Conservation (phyloP, 805 yeast genomes). For the Pichia californica region DNA sequence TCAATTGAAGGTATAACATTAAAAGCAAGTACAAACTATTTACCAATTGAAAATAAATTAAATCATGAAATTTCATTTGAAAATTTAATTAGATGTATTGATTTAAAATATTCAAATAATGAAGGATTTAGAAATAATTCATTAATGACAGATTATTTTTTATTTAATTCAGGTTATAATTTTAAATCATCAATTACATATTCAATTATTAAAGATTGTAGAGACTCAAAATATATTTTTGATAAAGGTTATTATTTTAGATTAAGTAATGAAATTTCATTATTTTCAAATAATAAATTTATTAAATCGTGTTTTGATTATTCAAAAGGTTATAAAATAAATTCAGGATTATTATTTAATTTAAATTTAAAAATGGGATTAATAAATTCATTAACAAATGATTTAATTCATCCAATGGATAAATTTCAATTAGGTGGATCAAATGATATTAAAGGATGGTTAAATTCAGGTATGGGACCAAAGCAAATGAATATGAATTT, state of each 20-base stretch:
- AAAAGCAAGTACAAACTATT: constrained; percentile 33
- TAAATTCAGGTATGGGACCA: constrained; percentile 49
- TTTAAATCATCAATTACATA: constrained; percentile 40
- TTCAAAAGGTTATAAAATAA: constrained; percentile 28
- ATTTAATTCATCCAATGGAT: constrained; percentile 38
- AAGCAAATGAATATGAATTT: constrained; percentile 41
- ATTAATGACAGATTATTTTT: constrained; percentile 26
- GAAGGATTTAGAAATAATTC: constrained; percentile 24
- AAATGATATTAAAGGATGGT: constrained; percentile 49
- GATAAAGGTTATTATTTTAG: constrained; percentile 34
- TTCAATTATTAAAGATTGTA: constrained; percentile 36
- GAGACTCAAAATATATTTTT: constrained; percentile 40
- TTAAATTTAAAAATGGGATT: constrained; percentile 24
- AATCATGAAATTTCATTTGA: constrained; percentile 47
- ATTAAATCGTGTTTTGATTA: constrained; percentile 38
- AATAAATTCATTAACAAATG: constrained; percentile 14
- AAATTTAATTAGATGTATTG: constrained; percentile 36
- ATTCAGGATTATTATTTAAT: constrained; percentile 17
- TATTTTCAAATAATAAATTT: constrained; percentile 28
- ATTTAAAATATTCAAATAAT: constrained; percentile 13
- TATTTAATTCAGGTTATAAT: constrained; percentile 38
- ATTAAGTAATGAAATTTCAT: constrained; percentile 21
- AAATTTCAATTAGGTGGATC: constrained; percentile 55
- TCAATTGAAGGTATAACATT: constrained; percentile 36
- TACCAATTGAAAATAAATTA: constrained; percentile 23